phyloP scores from a whole-genome alignment of 1,139 yeast genomes.

The Hyphopichia pseudoburtonii region DNA sequence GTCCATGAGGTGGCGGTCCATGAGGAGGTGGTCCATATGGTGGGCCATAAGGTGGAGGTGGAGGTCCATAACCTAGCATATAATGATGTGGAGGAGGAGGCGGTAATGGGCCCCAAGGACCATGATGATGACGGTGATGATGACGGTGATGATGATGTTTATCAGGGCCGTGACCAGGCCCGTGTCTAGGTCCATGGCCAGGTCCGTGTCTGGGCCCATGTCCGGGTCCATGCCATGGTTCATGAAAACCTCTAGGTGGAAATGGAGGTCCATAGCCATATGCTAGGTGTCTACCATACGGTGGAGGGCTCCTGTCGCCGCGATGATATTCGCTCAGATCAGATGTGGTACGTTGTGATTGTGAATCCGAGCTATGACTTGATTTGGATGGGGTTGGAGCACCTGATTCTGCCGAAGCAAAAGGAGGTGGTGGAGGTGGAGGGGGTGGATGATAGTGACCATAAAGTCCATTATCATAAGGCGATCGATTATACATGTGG shows the following conservation, averaged over 20 bases:
- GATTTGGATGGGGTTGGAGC: constrained; percentile 4
- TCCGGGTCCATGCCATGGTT: too few species aligned
- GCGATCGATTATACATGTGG: not conserved
- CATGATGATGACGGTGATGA: constrained; percentile 3
- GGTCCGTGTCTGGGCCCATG: too few species aligned
- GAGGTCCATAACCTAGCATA: constrained; percentile 2
- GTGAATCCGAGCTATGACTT: too few species aligned
- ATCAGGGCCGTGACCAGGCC: not conserved
- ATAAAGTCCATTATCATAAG: not conserved
- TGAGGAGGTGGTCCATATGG: too few species aligned
- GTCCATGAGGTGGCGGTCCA: too few species aligned
- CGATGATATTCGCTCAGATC: too few species aligned
- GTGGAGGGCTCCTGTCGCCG: too few species aligned
- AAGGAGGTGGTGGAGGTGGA: constrained; percentile 3
- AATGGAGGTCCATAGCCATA: constrained; percentile 5
- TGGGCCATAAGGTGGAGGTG: constrained; percentile 8
- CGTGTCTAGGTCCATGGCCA: too few species aligned
- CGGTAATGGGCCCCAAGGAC: constrained; percentile 1
- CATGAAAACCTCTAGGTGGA: too few species aligned
- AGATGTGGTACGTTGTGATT: too few species aligned
- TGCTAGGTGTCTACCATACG: not conserved
- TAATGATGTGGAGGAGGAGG: constrained; percentile 7
- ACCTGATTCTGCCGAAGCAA: not conserved
- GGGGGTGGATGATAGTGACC: not conserved
- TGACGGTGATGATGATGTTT: not conserved